Conservation (phyloP, 805 yeast genomes). For the Candida xyloterini region DNA sequence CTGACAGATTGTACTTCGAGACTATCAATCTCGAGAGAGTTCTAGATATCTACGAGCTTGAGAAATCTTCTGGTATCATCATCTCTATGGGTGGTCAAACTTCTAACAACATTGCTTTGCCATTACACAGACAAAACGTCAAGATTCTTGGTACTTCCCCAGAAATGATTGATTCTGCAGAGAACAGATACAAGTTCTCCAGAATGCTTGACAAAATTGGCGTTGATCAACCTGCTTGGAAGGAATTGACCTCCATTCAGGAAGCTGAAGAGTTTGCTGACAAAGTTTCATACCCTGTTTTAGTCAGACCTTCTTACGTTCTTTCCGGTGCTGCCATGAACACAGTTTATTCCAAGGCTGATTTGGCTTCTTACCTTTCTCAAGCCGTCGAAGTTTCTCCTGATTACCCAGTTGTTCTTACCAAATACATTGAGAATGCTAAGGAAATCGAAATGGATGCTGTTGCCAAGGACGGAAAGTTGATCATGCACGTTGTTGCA, state of each 20-base stretch:
- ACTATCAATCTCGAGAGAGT: slow-evolving; percentile 92
- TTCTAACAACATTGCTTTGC: slow-evolving; percentile 91
- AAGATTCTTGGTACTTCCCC: slow-evolving; percentile 97
- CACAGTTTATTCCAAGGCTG: slow-evolving; percentile 87
- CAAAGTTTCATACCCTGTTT: slow-evolving; percentile 86
- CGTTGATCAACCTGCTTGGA: slow-evolving; percentile 99
- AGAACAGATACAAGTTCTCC: slow-evolving; percentile 95
- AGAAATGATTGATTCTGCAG: slow-evolving; percentile 97
- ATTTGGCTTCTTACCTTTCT: slow-evolving; percentile 77
- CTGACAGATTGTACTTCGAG: slow-evolving; percentile 94
- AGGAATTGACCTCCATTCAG: slow-evolving; percentile 85
- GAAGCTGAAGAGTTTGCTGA: slow-evolving; percentile 94
- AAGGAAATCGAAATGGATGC: slow-evolving; percentile 99
- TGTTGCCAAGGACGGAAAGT: slow-evolving; percentile 90
- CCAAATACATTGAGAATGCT: slow-evolving; percentile 94
- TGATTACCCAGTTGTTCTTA: slow-evolving; percentile 95
- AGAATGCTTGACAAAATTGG: slow-evolving; percentile 95
- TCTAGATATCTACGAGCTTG: slow-evolving; percentile 90
- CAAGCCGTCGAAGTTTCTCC: slow-evolving; percentile 98
- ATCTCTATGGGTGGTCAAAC: slow-evolving; percentile 99
- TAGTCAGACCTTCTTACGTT: slow-evolving; percentile 97
- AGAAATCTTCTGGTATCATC: slow-evolving; percentile 85
- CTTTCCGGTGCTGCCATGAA: slow-evolving; percentile 99
- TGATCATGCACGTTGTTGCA: slow-evolving; percentile 95
- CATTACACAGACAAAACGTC: slow-evolving; percentile 89